Base-by-base conservation (phyloP, 2,329 filamentous ascomycete species). In the Pseudocercospora crystallina region DNA sequence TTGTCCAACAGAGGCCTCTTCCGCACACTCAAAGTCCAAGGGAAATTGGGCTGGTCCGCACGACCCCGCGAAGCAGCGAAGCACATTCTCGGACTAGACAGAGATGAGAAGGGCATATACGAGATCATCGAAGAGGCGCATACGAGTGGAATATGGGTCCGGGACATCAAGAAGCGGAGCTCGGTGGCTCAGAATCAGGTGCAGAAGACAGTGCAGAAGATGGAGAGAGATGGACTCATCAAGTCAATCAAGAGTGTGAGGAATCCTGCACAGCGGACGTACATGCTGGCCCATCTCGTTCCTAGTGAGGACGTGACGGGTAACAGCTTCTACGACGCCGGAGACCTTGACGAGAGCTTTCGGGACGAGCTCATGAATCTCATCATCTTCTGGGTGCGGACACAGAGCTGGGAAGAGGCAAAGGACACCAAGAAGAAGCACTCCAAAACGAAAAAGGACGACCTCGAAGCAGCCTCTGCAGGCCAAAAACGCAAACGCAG, bases 271-370 rank as follows among this genome's bases (percentile, higher is more conserved):
- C 87, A 94, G 68, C 96, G 95, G 73, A 96, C 95, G 81, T 99
- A 94, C 78, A 95, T 99, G 80, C 85, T 96, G 65, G 83, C 86
- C 47, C 85, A 86, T 56, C 81, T 99, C 54, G 83, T 84, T 9
- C 92, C 94, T 0, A 89, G 86, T 47, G 91, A 96, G 56, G 87
- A 94, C 55, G 89, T 95, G 40, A 95, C 90, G 0, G 94, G 94
- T 41, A 94, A 94, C 1, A 87, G 90, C 8, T 99, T 92, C 89
- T 96, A 94, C 69, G 91, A 89, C 7, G 90, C 96, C 57, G 89
- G 90, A 45, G 87, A 91, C 58, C 80, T 97, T 10, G 94, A 99
- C 71, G 85, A 88, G 58, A 87, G 87, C 51, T 89, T 99, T 68
- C 91, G 97, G 62, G 84, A 88, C 49, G 83, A 83, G 36, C 77